These are phyloP conservation scores for Carallia pectinifolia DNA, from an alignment of 345 rosid species.

Conservation along the genomic window DNA sequence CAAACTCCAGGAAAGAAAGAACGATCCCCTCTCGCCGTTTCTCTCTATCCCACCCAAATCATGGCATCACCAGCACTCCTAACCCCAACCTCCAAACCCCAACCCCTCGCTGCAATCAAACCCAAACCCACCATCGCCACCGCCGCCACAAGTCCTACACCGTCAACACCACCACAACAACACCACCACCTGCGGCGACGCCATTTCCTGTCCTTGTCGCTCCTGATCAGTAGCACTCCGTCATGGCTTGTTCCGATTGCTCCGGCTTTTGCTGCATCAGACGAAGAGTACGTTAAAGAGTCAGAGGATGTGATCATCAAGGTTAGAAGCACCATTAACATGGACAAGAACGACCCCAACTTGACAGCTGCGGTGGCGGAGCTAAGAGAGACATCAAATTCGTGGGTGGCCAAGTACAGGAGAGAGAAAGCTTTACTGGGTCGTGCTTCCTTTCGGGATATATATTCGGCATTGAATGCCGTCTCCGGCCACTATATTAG, in stretches of 20 bases:
- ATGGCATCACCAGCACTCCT: slow-evolving; percentile 78
- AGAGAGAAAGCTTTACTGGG: slow-evolving; percentile 86
- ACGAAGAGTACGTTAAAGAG: slow-evolving; percentile 84
- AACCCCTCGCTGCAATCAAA: slow-evolving; percentile 25
- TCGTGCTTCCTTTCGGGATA: slow-evolving; percentile 72
- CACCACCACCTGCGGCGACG: slow-evolving; percentile 46
- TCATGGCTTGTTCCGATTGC: slow-evolving; percentile 18
- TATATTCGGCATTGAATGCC: slow-evolving; percentile 88
- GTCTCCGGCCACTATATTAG: slow-evolving; percentile 91
- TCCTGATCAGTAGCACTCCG: slow-evolving; percentile 18
- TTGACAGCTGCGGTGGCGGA: slow-evolving; percentile 75
- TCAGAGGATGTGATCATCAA: slow-evolving; percentile 67
- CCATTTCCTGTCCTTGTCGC: slow-evolving; percentile 45
- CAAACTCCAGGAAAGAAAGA: too few species aligned
- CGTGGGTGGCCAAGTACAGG: slow-evolving; percentile 95
- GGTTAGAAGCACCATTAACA: slow-evolving; percentile 61
- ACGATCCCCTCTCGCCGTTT: neutral
- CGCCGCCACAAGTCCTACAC: slow-evolving; percentile 4
- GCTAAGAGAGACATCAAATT: slow-evolving; percentile 69
- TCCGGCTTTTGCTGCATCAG: slow-evolving; percentile 51
- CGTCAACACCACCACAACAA: slow-evolving; percentile 42
- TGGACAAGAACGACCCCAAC: slow-evolving; percentile 80
- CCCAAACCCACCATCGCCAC: slow-evolving; percentile 20
- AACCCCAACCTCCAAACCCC: slow-evolving; percentile 51
- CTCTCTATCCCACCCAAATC: slow-evolving; percentile 7